Evolutionary conservation across 1,284 basidiomycete genomes (phyloP).

Genomic region (Ustilago crameri): DNA sequence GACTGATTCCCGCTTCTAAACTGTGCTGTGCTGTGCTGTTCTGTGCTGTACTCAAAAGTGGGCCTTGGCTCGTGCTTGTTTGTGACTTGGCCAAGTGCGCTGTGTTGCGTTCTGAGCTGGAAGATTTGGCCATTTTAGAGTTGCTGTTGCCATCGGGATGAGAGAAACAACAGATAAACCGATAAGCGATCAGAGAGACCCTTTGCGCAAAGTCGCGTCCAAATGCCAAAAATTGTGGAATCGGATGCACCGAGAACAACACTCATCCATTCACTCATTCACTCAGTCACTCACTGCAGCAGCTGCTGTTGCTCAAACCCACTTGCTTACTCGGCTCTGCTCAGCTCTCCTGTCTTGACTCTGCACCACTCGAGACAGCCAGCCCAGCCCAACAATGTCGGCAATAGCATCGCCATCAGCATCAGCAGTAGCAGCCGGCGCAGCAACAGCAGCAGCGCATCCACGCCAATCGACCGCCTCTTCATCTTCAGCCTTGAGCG

Average conservation of each 20-base stretch:
- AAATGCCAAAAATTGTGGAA: no score
- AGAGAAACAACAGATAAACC: no score
- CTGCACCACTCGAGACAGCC: not conserved
- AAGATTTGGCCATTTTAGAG: not conserved
- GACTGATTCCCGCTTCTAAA: no score
- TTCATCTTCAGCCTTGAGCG: slow-evolving; percentile 10
- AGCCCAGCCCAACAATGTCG: slow-evolving; percentile 4
- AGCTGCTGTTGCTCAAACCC: no score
- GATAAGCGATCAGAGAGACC: not conserved
- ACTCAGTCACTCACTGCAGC: slow-evolving; percentile 23
- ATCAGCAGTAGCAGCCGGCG: slow-evolving; percentile 1
- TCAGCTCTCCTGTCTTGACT: not conserved
- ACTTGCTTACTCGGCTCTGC: not conserved
- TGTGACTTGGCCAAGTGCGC: no score
- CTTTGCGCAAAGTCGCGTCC: no score
- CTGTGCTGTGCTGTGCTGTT: no score
- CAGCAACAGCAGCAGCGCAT: not conserved
- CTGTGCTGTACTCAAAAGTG: no score
- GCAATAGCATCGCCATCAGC: slow-evolving; percentile 11
- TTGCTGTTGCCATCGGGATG: not conserved
- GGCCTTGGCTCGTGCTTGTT: slow-evolving; percentile 11
- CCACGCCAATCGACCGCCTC: slow-evolving; percentile 10
- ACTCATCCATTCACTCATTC: slow-evolving; percentile 1
- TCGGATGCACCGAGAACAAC: slow-evolving; percentile 12
- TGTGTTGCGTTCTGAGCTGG: slow-evolving; percentile 2